Evolutionary conservation across 306 rosid species (phyloP), one percentile per base, ranked within the genome.

Genomic region (Fagus crenata): DNA sequence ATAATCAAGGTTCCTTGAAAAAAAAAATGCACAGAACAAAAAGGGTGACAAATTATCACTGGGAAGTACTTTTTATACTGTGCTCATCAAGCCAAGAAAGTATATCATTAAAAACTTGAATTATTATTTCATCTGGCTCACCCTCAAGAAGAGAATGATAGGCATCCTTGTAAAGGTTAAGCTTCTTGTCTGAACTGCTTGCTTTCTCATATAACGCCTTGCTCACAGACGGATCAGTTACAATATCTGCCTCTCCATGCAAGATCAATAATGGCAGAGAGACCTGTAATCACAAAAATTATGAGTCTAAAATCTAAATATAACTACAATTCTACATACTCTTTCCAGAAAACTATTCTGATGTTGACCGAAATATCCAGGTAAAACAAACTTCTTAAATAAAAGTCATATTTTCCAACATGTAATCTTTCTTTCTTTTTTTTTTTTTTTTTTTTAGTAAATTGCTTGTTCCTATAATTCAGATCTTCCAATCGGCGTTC

Each of bases 191-290:
- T 9, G 91, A 76, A 81, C 92, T 82, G 56, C 88, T 87, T 7
- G 99, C 92, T 82, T 89, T 92, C 86, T 91, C 89, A 36, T 88
- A 78, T 84, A 95, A 85, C 43, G 85, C 87, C 84, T 88, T 89
- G 91, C 99, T 95, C 78, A 92, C 97, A 37, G 96, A 89, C 18
- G 96, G 93, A 74, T 96, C 99, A 0, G 99, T 96, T 81, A 96
- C 97, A 4, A 11, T 88, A 78, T 92, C 99, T 67, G 88, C 92
- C 75, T 91, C 90, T 37, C 99, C 99, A 74, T 96, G 99, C 79
- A 96, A 90, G 81, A 96, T 88, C 37, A 96, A 74, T 51, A 92
- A 73, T 41, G 99, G 98, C 78, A 96, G 79, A 81, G 92, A 88
- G 67, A 96, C 90, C 98, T 91, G 86, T 28, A 67, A 73, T 17